A percentile compares a stretch with the other conserved stretches of the same genome.
Conservation (phyloP, 2,329 filamentous ascomycete species). For the Pseudogymnoascus sp. region DNA sequence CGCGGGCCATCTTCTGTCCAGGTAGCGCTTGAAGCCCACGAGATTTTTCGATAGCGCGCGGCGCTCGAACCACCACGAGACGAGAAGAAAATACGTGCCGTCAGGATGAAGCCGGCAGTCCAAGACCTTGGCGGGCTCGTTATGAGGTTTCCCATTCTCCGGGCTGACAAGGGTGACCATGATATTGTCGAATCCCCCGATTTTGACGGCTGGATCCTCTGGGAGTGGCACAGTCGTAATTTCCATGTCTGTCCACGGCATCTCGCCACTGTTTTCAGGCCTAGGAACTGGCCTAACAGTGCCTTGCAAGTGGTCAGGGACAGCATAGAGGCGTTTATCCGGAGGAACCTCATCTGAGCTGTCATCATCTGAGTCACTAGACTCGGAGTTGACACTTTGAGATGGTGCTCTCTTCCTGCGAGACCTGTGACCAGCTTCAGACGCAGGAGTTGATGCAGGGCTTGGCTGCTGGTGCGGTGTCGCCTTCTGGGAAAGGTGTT, state of each 20-base stretch:
- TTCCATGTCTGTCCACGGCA: not conserved
- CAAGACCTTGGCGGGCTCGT: constrained; percentile 2
- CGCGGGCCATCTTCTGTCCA: not conserved
- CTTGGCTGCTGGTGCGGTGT: not conserved
- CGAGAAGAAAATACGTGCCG: not conserved
- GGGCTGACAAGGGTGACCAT: constrained; percentile 2
- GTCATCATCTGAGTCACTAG: not conserved
- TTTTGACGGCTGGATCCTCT: not conserved
- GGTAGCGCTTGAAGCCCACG: constrained; percentile 6
- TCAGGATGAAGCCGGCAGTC: not conserved
- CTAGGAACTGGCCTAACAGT: not conserved
- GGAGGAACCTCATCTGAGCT: not conserved
- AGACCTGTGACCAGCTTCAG: not conserved
- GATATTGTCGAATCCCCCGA: not conserved
- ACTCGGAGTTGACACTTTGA: not conserved
- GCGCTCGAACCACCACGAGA: constrained; percentile 7
- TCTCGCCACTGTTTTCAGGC: not conserved
- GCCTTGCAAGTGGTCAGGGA: not conserved
- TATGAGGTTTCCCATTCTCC: not conserved
- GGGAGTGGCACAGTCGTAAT: not conserved
- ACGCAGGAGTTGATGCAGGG: not conserved
- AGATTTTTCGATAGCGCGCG: not conserved
- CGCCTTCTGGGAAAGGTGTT: not conserved
- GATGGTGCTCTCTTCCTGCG: not conserved
- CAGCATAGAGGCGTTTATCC: not conserved